These are phyloP conservation scores for Beauveria sp. DNA, from an alignment of 2,329 filamentous ascomycete species.

Conservation along the genomic window DNA sequence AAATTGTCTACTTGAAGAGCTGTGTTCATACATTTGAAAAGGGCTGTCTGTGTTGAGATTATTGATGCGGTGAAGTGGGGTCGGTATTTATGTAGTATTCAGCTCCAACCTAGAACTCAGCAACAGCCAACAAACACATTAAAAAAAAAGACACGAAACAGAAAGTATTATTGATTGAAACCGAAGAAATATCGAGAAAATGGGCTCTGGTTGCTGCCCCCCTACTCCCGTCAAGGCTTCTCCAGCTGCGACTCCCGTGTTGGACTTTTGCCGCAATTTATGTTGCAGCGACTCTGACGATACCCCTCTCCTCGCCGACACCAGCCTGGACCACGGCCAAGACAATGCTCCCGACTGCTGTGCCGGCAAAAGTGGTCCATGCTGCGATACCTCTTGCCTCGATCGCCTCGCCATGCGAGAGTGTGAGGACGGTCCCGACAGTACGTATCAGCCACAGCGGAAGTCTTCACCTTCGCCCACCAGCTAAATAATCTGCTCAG, in stretches of 20 bases:
- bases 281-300: background rate
- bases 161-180: background rate
- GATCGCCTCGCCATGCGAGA: conserved; percentile 36
- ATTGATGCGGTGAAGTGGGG: no score
- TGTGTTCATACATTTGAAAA: no score
- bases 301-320: background rate
- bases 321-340: background rate
- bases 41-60: no score
- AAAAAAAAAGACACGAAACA: background rate
- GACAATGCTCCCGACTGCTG: conserved; percentile 29
- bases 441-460: background rate
- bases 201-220: background rate
- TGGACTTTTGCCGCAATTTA: background rate
- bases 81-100: no score
- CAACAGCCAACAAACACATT: background rate
- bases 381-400: conserved; percentile 35
- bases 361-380: conserved; percentile 30
- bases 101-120: background rate
- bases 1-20: no score
- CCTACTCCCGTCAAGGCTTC: background rate
- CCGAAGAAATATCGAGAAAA: background rate
- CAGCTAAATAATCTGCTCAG: background rate
- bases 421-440: conserved; percentile 18
- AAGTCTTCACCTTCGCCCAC: background rate
- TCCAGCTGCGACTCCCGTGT: background rate